phyloP scores from a whole-genome alignment of 1,284 basidiomycete genomes.

The Heliocybe sulcata region DNA sequence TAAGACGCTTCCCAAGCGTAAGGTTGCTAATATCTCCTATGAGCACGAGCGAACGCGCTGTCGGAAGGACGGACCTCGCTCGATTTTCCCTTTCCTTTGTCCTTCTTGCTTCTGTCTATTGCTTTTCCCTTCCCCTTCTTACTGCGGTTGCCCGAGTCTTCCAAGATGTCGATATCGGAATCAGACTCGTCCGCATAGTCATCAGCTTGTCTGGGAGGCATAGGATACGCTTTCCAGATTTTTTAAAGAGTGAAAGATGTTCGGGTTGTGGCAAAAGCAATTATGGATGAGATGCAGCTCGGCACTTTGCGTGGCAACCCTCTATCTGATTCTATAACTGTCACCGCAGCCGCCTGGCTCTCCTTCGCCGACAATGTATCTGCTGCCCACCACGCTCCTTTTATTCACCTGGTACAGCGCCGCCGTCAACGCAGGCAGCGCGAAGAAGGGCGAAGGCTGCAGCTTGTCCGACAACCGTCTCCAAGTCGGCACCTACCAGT shows the following conservation, averaged over 20 bases:
- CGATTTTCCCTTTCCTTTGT: constrained; percentile 38
- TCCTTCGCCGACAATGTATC: background rate
- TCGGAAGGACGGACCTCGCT: constrained; percentile 36
- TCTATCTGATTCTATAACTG: background rate
- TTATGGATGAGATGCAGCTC: background rate
- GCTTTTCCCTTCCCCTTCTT: constrained; percentile 37
- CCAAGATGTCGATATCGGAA: constrained; percentile 35
- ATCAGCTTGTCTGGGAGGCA: constrained; percentile 19
- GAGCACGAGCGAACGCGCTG: background rate
- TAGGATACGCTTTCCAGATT: constrained; percentile 1
- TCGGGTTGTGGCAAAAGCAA: background rate
- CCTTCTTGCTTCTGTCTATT: constrained; percentile 41
- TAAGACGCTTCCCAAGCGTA: constrained; percentile 97
- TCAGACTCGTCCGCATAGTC: constrained; percentile 41
- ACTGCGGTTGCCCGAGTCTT: constrained; percentile 31
- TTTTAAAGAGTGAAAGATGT: background rate
- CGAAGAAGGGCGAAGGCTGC: constrained; percentile 41
- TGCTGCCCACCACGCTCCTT: constrained; percentile 2
- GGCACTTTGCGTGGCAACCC: background rate
- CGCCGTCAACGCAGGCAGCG: constrained; percentile 5
- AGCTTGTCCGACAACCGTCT: constrained; percentile 53
- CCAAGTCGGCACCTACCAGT: constrained; percentile 67
- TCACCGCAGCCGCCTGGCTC: background rate
- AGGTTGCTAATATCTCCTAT: constrained; percentile 42
- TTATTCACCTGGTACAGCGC: background rate